Base-by-base conservation (phyloP, 306 rosid genomes). In the Citrullus colocynthis region DNA sequence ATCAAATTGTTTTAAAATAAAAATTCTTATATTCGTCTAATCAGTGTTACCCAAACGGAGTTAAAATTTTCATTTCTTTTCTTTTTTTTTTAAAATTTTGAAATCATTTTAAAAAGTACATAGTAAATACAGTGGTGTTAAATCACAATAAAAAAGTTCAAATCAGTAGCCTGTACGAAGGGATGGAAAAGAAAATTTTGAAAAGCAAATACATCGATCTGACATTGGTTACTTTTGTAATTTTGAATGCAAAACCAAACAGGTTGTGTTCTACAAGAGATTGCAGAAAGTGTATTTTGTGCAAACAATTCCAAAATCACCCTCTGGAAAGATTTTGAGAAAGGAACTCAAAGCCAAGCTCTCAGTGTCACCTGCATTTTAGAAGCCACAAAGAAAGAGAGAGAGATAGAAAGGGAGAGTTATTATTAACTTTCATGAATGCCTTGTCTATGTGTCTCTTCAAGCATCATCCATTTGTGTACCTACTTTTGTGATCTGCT, bases 251-350 rank as follows among this genome's bases (percentile, higher is more conserved):
- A 69, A 44, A 42, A 42, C 2, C 1, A 2, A 45, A 79, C 89
- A 94, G 96, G 98, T 94, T 24, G 96, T 90, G 74, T 91, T 90
- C 51, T 94, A 94, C 86, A 94, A 94, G 84, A 94, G 87, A 83
- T 75, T 94, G 8, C 91, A 88, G 87, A 86, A 81, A 78, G 96
- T 94, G 32, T 88, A 83, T 80, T 91, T 94, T 54, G 80, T 92
- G 60, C 89, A 87, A 37, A 86, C 93, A 42, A 92, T 94, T 79
- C 98, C 98, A 4, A 94, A 89, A 88, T 90, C 96, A 67, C 87
- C 98, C 1, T 1, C 98, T 0, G 98, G 98, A 62, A 94, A 94
- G 84, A 94, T 92, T 67, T 65, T 94, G 61, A 92, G 96, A 73
- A 94, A 89, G 78, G 97, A 91, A 30, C 89, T 94, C 7, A 88